These are phyloP conservation scores for Tetradesmus obliquus DNA, from an alignment of 139 green algal genomes.

Conservation along the genomic window DNA sequence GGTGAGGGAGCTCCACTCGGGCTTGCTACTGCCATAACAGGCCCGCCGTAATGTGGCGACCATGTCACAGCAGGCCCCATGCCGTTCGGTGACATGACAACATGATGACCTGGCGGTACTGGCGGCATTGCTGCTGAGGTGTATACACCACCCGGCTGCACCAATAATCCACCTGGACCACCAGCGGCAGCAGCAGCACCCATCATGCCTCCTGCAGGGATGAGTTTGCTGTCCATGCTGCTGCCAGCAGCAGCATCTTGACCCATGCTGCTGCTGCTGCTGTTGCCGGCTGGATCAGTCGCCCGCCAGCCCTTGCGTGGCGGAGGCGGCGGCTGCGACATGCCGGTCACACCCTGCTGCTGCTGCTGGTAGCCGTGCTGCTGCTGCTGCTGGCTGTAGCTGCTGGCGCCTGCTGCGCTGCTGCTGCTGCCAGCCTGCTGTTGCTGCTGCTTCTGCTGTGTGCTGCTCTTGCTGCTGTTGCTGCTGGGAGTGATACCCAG, in stretches of 20 bases:
- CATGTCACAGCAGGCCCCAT: neutral
- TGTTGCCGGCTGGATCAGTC: neutral
- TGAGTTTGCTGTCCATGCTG: neutral
- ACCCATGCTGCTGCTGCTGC: neutral
- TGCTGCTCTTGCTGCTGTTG: constrained; percentile 15
- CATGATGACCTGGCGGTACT: neutral
- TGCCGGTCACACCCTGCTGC: neutral
- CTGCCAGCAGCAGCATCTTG: neutral
- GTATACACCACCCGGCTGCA: neutral
- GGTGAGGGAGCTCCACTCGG: neutral
- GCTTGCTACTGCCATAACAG: neutral
- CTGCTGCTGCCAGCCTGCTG: neutral
- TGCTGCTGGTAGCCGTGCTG: constrained; percentile 13
- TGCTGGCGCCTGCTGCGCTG: neutral
- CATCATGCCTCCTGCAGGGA: neutral
- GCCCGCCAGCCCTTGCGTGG: neutral
- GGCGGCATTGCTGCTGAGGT: neutral
- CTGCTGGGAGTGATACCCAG: constrained; percentile 36
- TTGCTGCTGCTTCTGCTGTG: constrained; percentile 10
- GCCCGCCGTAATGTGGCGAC: neutral
- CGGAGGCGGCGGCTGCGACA: constrained; percentile 22
- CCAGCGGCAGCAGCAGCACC: neutral
- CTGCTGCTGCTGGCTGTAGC: neutral
- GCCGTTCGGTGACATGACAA: neutral
- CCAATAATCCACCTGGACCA: neutral